Conservation (phyloP, 1,139 yeast genomes). For the Candida tetrigidarum region DNA sequence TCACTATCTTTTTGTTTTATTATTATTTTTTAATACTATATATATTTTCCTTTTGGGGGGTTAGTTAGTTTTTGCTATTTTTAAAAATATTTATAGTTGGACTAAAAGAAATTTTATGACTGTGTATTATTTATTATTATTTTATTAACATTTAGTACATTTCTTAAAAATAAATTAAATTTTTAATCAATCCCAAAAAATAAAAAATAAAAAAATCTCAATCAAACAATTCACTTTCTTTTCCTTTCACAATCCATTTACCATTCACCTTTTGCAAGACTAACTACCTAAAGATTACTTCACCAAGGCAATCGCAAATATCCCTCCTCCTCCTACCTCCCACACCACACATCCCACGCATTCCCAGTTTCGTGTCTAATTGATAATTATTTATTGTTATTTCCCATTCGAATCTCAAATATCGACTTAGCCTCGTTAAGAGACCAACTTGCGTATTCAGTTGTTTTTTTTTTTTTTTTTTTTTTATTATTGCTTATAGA, state of each 20-base stretch:
- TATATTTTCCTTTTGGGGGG: too few relatives aligned
- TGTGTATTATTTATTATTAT: too few relatives aligned
- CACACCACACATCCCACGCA: not conserved
- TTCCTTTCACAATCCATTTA: not conserved
- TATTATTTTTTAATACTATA: too few relatives aligned
- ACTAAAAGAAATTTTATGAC: too few relatives aligned
- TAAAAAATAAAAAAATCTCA: not conserved
- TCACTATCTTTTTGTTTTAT: too few relatives aligned
- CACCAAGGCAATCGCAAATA: not conserved
- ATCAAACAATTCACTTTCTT: conserved; percentile 3
- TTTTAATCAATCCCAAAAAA: not conserved
- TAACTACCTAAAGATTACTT: too few relatives aligned
- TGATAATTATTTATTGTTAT: too few relatives aligned
- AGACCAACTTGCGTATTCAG: not conserved
- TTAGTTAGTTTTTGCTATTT: conserved; percentile 6
- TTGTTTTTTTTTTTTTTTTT: not conserved
- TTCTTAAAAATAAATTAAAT: not conserved
- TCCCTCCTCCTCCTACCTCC: too few relatives aligned
- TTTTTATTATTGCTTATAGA: not conserved
- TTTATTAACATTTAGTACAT: not conserved
- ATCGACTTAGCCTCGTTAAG: conserved; percentile 6
- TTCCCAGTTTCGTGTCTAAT: too few relatives aligned
- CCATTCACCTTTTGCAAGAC: not conserved
- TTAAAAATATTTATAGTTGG: too few relatives aligned
- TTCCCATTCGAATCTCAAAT: too few relatives aligned